Evolutionary conservation across 2,329 filamentous ascomycete species (phyloP), one percentile per base, ranked within the genome.

Genomic region (Sporothrix curviconia): DNA sequence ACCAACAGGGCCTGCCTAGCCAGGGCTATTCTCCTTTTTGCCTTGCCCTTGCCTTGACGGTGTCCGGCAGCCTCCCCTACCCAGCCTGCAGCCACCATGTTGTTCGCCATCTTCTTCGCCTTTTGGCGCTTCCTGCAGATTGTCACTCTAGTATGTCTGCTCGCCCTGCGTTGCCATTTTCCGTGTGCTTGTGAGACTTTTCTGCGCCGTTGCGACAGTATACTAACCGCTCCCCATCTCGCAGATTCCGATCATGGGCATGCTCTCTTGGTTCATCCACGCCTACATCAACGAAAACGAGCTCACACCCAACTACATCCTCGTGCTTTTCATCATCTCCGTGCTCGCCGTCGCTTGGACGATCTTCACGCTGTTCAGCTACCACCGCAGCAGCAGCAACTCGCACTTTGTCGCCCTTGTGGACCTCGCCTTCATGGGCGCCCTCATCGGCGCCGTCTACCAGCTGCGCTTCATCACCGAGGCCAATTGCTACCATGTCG

Each of bases 401-500:
- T 78, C 82, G n/a, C 72, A 73, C 61, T 85, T 85, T 70, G 79
- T 87, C 60, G 73, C 77, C 55, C 63, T 85, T 60, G 64, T 86
- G 69, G 84, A 87, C 69, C 71, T 85, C 12, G 72, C 71, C 65
- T 84, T 87, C 66, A 74, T 85, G 59, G 84, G 82, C 62, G 81
- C 82, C 58, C 77, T 87, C 65, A 85, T 87, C 66, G 83, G 80
- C 39, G 80, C 70, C 63, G 81, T 85, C 57, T 85, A 80, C 71
- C 75, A 76, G 63, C 75, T 86, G 52, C 78, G 83, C 64, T 78
- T 76, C 66, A 83, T 86, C 67, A 71, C 79, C 15, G 67, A 76
- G 59, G 81, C 82, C 57, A 78, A 90, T 75, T 97, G 92, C 79
- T 74, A 81, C 17, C 71, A 76, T 69, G 79, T 90, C 69, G 67